phyloP scores from a whole-genome alignment of 2,329 filamentous ascomycete species.

The Penicillium sp. region DNA sequence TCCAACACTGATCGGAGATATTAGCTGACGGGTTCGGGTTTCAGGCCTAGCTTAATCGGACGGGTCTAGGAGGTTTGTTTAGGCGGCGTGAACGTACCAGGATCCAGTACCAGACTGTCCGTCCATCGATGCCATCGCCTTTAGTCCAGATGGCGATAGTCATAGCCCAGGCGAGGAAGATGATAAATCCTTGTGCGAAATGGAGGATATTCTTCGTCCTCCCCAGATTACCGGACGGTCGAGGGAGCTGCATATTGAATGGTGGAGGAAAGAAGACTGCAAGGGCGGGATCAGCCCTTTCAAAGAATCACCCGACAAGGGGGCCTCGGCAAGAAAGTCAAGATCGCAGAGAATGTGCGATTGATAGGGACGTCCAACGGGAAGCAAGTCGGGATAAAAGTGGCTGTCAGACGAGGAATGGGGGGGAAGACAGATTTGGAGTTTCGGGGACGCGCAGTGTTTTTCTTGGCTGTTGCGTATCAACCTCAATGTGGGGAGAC shows the following conservation, averaged over 20 bases:
- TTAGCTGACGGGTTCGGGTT: constrained; percentile 8
- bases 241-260: constrained; percentile 24
- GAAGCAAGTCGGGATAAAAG: constrained; percentile 1
- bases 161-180: constrained; percentile 60
- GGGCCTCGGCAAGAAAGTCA: constrained; percentile 1
- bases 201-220: constrained; percentile 59
- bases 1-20: constrained; percentile 53
- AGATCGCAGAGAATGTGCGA: background rate
- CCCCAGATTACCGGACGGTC: constrained; percentile 46
- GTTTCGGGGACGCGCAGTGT: constrained; percentile 7
- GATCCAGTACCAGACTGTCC: constrained; percentile 58
- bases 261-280: constrained; percentile 18
- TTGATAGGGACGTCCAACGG: background rate
- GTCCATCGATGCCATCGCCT: constrained; percentile 53
- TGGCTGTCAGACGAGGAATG: constrained; percentile 3
- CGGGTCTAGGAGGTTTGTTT: background rate
- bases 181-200: constrained; percentile 54
- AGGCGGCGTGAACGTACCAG: constrained; percentile 46
- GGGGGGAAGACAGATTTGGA: background rate
- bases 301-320: constrained; percentile 5
- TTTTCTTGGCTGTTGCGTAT: constrained; percentile 1
- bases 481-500: background rate
- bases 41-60: background rate
- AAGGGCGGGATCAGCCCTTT: constrained; percentile 20
- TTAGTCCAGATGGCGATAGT: constrained; percentile 61